Conservation (phyloP, 2,329 filamentous ascomycete genomes). For the Gliomastix tumulicola region DNA sequence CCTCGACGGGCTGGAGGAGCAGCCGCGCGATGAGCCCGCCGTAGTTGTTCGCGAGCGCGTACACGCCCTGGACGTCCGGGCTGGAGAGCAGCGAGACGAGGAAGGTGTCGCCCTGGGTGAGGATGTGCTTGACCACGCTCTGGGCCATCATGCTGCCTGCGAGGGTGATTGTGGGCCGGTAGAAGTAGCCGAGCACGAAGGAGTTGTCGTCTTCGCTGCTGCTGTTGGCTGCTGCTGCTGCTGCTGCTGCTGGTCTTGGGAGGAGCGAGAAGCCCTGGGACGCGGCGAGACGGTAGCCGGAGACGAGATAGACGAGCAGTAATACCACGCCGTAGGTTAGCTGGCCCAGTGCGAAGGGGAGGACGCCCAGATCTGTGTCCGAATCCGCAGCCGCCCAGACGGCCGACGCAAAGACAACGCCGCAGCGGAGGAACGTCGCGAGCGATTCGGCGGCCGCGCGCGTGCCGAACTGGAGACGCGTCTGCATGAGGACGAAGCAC, state of each 20-base stretch:
- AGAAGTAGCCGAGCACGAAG: slow-evolving; percentile 57
- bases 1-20: slow-evolving; percentile 91
- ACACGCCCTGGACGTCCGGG: slow-evolving; percentile 78
- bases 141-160: slow-evolving; percentile 81
- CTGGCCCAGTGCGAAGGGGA: slow-evolving; percentile 88
- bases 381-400: slow-evolving; percentile 46
- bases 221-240: neutral
- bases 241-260: slow-evolving; percentile 27
- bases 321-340: slow-evolving; percentile 66
- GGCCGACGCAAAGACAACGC: slow-evolving; percentile 65
- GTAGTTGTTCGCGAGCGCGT: slow-evolving; percentile 91
- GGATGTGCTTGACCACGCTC: slow-evolving; percentile 81
- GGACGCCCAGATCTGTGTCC: slow-evolving; percentile 55
- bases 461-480: slow-evolving; percentile 70
- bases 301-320: slow-evolving; percentile 61
- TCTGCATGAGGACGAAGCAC: slow-evolving; percentile 81
- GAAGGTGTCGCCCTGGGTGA: slow-evolving; percentile 91
- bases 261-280: slow-evolving; percentile 63
- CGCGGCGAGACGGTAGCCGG: slow-evolving; percentile 49
- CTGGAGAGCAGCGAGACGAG: slow-evolving; percentile 74
- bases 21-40: slow-evolving; percentile 83
- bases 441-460: slow-evolving; percentile 77
- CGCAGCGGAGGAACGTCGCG: slow-evolving; percentile 72
- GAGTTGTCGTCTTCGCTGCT: slow-evolving; percentile 2
- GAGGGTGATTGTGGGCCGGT: slow-evolving; percentile 62